Evolutionary conservation across 495 filamentous ascomycete species (phyloP), one percentile per base, ranked within the genome.

Genomic region (Rhypophila decipiens): DNA sequence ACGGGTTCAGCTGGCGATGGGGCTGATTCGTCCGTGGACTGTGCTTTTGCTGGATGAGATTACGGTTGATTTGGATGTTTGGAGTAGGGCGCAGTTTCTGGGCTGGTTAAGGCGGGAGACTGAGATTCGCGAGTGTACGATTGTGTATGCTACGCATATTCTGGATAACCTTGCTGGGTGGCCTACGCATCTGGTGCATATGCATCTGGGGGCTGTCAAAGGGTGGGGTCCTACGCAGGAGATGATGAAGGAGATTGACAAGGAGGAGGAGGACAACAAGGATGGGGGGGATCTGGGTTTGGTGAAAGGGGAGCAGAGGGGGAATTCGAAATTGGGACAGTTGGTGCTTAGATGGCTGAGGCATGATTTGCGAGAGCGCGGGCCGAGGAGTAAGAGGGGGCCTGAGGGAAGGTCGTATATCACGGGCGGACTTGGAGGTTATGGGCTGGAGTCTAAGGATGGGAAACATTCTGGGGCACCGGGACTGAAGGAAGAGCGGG

Each of bases 141-240:
- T 99, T 54, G 90, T 97, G 21, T 99, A 99, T 66, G 93, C 93
- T 20, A 97, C 93, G 17, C 93, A 99, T 63, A 96, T 99, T 44
- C 64, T 99, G 56, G 93, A 99, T 60, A 94, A 95, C 52, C 64
- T 96, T 21, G 87, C 87, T 1, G 79, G 79, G 27, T 99, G 93
- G 93, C 93, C 93, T 41, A 95, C 85, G 0, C 90, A 99, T 69
- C 66, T 99, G 41, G 90, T 95, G 42, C 90, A 96, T 56, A 95
- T 97, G 90, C 82, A 87, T 59, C 58, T 91, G 33, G 93, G 93
- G 3, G 79, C 70, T 43, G 86, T 97, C 34, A 89, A 86, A 72
- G 84, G 86, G 58, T 89, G 83, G 83, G 94, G 93, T 0, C 64
- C 68, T 20, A 76, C 87, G 23, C 80, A 84, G 47, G 47, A 64